Percentiles rank a stretch among this genome's conserved stretches.
phyloP scores from a whole-genome alignment of 23 red algal species.

The Gracilaria gracilis region DNA sequence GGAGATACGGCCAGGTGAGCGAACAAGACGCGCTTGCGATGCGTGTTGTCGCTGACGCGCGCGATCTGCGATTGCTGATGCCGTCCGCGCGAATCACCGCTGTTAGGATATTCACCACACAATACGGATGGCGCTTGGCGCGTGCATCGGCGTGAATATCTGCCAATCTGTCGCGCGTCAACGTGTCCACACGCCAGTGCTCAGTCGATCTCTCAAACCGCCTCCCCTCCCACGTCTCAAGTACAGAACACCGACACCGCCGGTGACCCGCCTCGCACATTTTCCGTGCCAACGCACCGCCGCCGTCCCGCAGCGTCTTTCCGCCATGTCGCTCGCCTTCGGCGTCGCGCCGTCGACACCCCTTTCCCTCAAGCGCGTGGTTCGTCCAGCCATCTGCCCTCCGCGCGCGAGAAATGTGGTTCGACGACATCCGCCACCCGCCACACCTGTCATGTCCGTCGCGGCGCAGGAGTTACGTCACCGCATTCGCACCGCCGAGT shows the following conservation, averaged over 20 bases:
- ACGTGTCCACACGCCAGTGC: conserved; percentile 23
- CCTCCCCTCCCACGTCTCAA: background rate
- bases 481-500: conserved; percentile 67
- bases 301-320: background rate
- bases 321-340: conserved; percentile 30
- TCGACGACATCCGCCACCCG: background rate
- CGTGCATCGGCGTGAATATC: background rate
- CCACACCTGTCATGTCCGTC: conserved; percentile 39
- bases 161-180: background rate
- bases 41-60: background rate
- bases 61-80: too few species aligned
- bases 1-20: background rate
- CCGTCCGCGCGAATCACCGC: too few species aligned
- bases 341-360: background rate
- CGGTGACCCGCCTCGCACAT: background rate
- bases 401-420: background rate
- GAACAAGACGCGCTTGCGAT: background rate
- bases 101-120: too few species aligned
- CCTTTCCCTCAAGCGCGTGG: background rate
- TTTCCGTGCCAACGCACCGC: background rate
- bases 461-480: conserved; percentile 54
- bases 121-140: background rate
- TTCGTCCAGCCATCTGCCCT: background rate
- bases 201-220: conserved; percentile 27
- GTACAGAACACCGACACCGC: background rate